Conservation (phyloP, 2,329 filamentous ascomycete species). For the Fusarium sororula region DNA sequence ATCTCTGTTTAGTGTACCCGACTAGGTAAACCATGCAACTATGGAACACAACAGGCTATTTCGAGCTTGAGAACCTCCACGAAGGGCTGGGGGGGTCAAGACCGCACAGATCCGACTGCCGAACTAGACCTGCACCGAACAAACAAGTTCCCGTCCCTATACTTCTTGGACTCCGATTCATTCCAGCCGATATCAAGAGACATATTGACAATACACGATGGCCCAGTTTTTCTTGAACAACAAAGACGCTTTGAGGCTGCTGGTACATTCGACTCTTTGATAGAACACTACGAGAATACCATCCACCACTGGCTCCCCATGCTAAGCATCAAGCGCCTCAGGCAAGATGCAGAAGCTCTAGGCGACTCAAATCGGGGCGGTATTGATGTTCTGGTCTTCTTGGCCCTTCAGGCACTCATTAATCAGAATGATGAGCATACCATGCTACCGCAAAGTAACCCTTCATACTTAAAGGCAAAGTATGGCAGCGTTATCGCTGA, state of each 20-base stretch:
- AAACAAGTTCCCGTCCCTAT: not conserved
- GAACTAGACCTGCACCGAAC: not conserved
- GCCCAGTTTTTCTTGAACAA: fast-evolving
- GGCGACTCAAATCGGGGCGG: fast-evolving
- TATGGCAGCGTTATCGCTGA: not conserved
- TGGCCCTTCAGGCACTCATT: not conserved
- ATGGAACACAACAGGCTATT: too few relatives aligned
- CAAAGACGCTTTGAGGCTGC: not conserved
- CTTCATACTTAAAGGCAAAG: not conserved
- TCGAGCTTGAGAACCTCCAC: too few relatives aligned
- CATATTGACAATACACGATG: fast-evolving
- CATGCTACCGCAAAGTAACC: not conserved
- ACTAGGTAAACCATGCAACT: not conserved
- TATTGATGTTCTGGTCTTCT: not conserved
- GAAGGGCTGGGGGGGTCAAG: too few relatives aligned
- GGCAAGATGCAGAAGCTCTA: fast-evolving
- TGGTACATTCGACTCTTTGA: not conserved
- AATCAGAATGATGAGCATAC: not conserved
- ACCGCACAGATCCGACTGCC: too few relatives aligned
- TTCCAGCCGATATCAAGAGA: not conserved
- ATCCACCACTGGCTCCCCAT: not conserved
- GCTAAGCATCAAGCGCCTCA: not conserved
- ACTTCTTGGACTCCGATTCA: not conserved
- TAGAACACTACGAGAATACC: not conserved
- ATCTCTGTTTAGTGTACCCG: not conserved